Base-by-base conservation (phyloP, 371 early-diverging fungal species). In the Mortierella sp. region DNA sequence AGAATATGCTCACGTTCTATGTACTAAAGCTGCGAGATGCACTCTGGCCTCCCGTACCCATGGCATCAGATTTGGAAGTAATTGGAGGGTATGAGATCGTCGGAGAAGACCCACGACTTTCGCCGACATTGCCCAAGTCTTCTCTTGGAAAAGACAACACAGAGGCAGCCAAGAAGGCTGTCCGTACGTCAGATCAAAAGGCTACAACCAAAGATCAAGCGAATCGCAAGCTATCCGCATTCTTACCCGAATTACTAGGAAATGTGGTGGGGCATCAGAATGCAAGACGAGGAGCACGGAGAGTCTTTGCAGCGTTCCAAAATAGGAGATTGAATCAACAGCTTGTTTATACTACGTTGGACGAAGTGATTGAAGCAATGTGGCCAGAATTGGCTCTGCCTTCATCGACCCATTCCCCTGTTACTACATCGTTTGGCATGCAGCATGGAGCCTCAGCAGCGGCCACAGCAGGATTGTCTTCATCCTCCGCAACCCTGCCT, bases 211-310 rank as follows among this genome's bases (percentile, higher is more conserved):
- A 84, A 61, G 87, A 87, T 45, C 89, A 87, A 28, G 91, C 93
- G n/a, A 87, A 89, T 63, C 78, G 89, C 26, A 93, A 92, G 61
- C 66, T 94, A 32, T 85, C 87, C 19, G 86, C 85, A 19, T 89
- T 91, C 80, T 72, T 93, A 58, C 90, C 92, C 54, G 91, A 94
- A 55, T 57, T 93, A 43, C 66, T 96, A 32, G 96, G 94, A 2
- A 89, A 84, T 59, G 89, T 96, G 88, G 95, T 96, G 1, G 97
- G 97, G 4, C 85, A 90, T 57, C 90, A 91, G 65, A 97, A 97
- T 70, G 94, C 96, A 0, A 80, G 89, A 15, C 86, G 89, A 34
- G 97, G 96, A 9, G 95, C 96, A 1, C 64, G 87, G 32, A 82
- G 93, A 35, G 76, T 95, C 10, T 89, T 93, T 69, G 89, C 88